Base-by-base conservation (phyloP, 169 alveolate genomes). In the Eimeria maxima region DNA sequence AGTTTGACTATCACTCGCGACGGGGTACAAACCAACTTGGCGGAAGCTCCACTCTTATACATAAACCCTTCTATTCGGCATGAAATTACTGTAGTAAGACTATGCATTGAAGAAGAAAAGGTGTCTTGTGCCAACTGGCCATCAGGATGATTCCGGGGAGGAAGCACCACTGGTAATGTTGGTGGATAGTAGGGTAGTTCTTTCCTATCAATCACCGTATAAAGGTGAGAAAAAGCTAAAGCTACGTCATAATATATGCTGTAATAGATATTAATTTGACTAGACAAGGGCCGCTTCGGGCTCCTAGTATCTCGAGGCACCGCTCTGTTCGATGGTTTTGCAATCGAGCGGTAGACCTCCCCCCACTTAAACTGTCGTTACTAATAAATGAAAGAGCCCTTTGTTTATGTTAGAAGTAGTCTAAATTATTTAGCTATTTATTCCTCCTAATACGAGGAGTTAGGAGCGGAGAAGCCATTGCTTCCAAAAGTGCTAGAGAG, bases 61-160 rank as follows among this genome's bases (percentile, higher is more conserved):
- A 27, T 95, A 1, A 80, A 95, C 67, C 97, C 97, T 0, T 33
- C 87, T 22, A 81, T 95, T 57, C 93, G 97, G 2, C 96, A 95
- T 74, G 42, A 95, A 67, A 18, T 95, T 22, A 90, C 94, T 3
- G 95, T 95, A 0, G 97, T 95, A 55, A 83, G 94, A 8, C 7
- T 87, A 57, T 14, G 18, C 4, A 44, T 0, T n/a, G 27, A 6
- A 16, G 22, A 65, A 3, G 24, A 44, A 14, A 60, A 16, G 38
- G 78, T 87, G 24, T 42, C 83, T 50, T 14, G 44, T 38, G 27
- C n/a, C n/a, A 16, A 50, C 22, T 11, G 50, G 24, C 69, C 67
- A 20, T 33, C 69, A 93, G 96, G 69, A 80, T 63, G 96, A 93
- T 93, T 88, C 60, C 5, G 96, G 94, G 1, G 81, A 67, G 24